Evolutionary conservation across 371 early-diverging fungal species (phyloP).

Genomic region (Mortierella sp.): DNA sequence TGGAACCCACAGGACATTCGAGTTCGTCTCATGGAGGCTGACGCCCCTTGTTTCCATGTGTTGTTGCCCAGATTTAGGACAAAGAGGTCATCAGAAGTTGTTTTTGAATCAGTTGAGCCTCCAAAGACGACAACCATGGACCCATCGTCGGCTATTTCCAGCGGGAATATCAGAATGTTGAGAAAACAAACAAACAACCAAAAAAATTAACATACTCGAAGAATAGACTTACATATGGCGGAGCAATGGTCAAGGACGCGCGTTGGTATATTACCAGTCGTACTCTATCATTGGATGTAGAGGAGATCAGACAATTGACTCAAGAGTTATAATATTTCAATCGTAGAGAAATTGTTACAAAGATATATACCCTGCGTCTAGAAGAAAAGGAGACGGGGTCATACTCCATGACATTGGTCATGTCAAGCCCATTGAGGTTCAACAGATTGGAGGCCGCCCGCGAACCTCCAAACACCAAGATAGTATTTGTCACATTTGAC

Average conservation of each 20-base stretch:
- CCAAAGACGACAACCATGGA: slow-evolving; percentile 44
- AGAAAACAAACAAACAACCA: too few relatives aligned
- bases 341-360: not conserved
- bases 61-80: slow-evolving; percentile 28
- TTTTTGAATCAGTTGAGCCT: slow-evolving; percentile 22
- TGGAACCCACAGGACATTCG: slow-evolving; percentile 38
- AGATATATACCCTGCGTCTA: not conserved
- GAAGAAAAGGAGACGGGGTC: slow-evolving; percentile 23
- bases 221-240: slow-evolving; percentile 25
- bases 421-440: slow-evolving; percentile 7
- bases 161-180: too few relatives aligned
- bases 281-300: slow-evolving; percentile 7
- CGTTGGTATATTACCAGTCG: slow-evolving; percentile 30
- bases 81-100: slow-evolving; percentile 20
- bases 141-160: slow-evolving; percentile 40
- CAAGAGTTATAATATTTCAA: slow-evolving; percentile 13
- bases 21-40: slow-evolving; percentile 19
- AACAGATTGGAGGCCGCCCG: slow-evolving; percentile 13
- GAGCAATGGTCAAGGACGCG: slow-evolving; percentile 41
- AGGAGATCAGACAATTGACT: not conserved
- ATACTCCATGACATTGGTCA: slow-evolving; percentile 21
- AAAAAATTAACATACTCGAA: not conserved
- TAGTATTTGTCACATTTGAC: slow-evolving; percentile 22
- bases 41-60: slow-evolving; percentile 19
- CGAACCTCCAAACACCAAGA: slow-evolving; percentile 46